Evolutionary conservation across 2,329 filamentous ascomycete genomes (phyloP).

Genomic region (Cytospora schulzeri): DNA sequence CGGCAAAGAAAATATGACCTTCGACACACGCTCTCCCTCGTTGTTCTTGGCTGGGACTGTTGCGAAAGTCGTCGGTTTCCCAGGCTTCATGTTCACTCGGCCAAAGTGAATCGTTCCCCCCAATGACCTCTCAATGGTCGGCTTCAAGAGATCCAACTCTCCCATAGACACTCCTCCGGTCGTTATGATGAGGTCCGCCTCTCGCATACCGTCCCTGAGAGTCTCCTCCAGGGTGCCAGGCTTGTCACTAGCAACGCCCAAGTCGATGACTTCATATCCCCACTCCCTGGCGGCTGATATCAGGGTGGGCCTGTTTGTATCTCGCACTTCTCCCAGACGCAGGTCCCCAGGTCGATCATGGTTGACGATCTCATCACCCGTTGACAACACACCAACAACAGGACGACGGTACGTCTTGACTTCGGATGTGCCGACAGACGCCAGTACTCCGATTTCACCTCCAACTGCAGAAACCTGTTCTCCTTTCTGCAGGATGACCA

Average conservation of each 20-base stretch:
- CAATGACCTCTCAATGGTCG: constrained; percentile 86
- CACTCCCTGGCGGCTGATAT: constrained; percentile 74
- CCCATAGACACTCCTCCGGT: constrained; percentile 97
- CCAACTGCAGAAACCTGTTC: constrained; percentile 84
- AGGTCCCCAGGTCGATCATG: constrained; percentile 66
- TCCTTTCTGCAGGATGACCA: constrained; percentile 72
- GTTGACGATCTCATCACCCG: constrained; percentile 89
- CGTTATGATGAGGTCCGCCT: constrained; percentile 82
- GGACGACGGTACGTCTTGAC: constrained; percentile 77
- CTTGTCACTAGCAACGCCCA: constrained; percentile 81
- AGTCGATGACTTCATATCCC: constrained; percentile 78
- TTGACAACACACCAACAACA: constrained; percentile 83
- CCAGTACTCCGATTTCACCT: constrained; percentile 87
- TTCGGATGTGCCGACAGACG: constrained; percentile 74
- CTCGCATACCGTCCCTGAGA: constrained; percentile 73
- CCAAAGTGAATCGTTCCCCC: constrained; percentile 96
- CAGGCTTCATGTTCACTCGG: constrained; percentile 95
- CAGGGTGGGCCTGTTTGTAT: constrained; percentile 89
- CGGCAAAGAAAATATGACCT: constrained; percentile 84
- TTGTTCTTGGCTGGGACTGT: constrained; percentile 72
- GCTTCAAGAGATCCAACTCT: constrained; percentile 93
- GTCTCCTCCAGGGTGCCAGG: constrained; percentile 73
- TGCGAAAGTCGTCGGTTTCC: constrained; percentile 96
- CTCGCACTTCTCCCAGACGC: constrained; percentile 80
- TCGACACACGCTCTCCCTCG: constrained; percentile 58